Conservation (phyloP, 352 stramenopile genomes). For the Elongisporangium senticosum region DNA sequence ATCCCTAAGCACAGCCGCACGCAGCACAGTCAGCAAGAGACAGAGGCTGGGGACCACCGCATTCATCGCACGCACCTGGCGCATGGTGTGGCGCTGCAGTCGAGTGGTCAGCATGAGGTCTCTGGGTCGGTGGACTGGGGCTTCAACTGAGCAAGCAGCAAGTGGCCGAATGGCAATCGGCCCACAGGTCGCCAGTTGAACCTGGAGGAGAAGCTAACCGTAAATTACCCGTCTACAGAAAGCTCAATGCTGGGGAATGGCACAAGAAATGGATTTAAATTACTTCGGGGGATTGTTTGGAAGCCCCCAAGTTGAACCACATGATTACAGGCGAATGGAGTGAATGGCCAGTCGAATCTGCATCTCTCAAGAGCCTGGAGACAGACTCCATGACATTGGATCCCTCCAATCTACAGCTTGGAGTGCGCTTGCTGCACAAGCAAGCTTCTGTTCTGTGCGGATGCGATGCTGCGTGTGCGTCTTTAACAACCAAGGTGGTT, state of each 20-base stretch:
- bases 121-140: background rate
- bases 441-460: too few relatives aligned
- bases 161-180: background rate
- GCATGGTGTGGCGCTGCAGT: background rate
- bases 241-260: background rate
- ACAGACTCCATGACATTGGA: too few relatives aligned
- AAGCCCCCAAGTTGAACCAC: background rate
- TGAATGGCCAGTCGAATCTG: background rate
- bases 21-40: slow-evolving; percentile 1
- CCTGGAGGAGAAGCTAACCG: background rate
- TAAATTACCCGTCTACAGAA: background rate
- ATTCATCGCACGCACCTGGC: background rate
- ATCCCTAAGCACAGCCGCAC: background rate
- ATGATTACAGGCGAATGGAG: background rate
- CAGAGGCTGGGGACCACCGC: background rate
- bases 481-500: too few relatives aligned
- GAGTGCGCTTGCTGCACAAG: too few relatives aligned
- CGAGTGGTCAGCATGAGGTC: background rate
- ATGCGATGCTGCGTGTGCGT: too few relatives aligned
- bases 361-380: background rate
- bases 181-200: background rate
- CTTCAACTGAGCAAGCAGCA: background rate
- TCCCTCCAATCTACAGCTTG: too few relatives aligned
- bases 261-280: background rate
- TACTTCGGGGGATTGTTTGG: background rate